Evolutionary conservation across 306 rosid species (phyloP), one percentile per base, ranked within the genome.

Genomic region (Prosopis cineraria): DNA sequence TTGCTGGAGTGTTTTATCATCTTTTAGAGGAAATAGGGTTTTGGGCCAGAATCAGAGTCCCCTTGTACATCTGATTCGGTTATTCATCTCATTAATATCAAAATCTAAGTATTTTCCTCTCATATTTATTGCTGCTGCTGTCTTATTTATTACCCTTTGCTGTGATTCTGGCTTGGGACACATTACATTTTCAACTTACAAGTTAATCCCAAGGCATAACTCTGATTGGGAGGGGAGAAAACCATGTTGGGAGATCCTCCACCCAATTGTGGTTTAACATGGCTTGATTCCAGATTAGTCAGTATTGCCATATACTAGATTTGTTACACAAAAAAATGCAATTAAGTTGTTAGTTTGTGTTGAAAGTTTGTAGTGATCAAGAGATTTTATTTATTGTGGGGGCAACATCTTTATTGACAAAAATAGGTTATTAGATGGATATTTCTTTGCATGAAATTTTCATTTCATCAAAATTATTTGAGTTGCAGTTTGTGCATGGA

Each of bases 391-490:
- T 37, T 31, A 36, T 66, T n/a, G 48, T 3, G 9, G 41, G 25
- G 41, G 13, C 24, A 8, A 33, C 44, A n/a, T 64, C 16, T 5
- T 66, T 37, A 20, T 65, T 65, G 30, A 36, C 43, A 58, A 34
- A 70, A 64, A 20, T 52, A 63, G 40, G 68, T 37, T 37, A 37
- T 24, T 55, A 25, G 6, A 10, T 24, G 70, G 71, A 31, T 29
- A 55, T 20, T 82, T 74, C 68, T 59, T 48, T 74, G 64, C 56
- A 43, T 58, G 69, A 22, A 69, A 40, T 79, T 74, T 56, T 63
- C 60, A n/a, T 77, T 64, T 63, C 72, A 65, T 33, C 31, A 71
- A 8, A 48, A 22, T 31, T 65, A 71, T 39, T 29, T 66, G 63
- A 76, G 65, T 74, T 30, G 37, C 12, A 27, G 1, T 70, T 47